Evolutionary conservation across 805 yeast species (phyloP).

Genomic region (Candida koratica): DNA sequence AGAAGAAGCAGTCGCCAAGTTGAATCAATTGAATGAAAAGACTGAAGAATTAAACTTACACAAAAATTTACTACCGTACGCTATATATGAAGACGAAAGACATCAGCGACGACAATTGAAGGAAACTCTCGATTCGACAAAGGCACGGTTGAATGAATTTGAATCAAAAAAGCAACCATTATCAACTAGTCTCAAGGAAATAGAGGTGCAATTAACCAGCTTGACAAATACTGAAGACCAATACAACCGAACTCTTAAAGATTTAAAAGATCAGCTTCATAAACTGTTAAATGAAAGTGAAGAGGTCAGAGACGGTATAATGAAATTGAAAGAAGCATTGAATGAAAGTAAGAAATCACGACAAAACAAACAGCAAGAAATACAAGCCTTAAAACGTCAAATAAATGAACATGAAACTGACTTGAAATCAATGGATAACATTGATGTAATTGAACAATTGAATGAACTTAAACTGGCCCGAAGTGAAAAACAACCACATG

Average conservation of each 20-base stretch:
- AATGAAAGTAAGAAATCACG: conserved; percentile 8
- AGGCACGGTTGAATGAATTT: conserved; percentile 26
- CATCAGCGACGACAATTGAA: conserved; percentile 30
- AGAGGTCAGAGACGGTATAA: background rate
- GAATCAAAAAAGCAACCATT: conserved; percentile 24
- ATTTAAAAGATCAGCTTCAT: background rate
- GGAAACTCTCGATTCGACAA: conserved; percentile 32
- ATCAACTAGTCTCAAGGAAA: background rate
- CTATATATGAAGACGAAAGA: conserved; percentile 36
- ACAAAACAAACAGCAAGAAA: conserved; percentile 13
- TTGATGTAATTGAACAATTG: conserved; percentile 8
- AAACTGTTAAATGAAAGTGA: background rate
- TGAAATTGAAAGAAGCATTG: conserved; percentile 3
- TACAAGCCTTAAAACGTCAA: conserved; percentile 12
- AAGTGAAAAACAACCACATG: conserved; percentile 13
- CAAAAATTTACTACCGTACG: conserved; percentile 40
- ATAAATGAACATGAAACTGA: conserved; percentile 15
- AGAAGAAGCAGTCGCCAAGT: conserved; percentile 44
- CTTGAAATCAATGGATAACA: conserved; percentile 9
- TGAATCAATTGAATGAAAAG: conserved; percentile 45
- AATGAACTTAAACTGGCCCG: conserved; percentile 13
- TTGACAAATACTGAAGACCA: background rate
- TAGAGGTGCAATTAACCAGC: background rate
- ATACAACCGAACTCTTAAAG: background rate
- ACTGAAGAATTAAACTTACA: conserved; percentile 34